phyloP scores from a whole-genome alignment of 495 filamentous ascomycete genomes.

The Tuber microsphaerosporum region DNA sequence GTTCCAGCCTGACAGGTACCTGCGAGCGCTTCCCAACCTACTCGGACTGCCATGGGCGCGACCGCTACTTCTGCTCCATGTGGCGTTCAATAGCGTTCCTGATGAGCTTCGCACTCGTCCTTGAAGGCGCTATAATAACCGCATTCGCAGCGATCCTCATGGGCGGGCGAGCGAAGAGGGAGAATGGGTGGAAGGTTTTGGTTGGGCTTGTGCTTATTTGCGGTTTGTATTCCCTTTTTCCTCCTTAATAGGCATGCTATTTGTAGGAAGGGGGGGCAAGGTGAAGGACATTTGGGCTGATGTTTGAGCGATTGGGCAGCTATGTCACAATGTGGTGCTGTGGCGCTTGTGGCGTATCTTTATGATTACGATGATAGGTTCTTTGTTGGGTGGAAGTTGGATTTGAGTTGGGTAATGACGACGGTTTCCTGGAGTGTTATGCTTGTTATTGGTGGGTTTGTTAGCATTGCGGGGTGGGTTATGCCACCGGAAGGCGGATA shows the following conservation, averaged over 20 bases:
- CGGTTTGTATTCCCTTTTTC: conserved; percentile 54
- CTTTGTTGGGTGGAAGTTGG: conserved; percentile 75
- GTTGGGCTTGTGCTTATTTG: conserved; percentile 56
- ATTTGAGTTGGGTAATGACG: conserved; percentile 68
- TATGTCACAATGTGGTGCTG: conserved; percentile 25
- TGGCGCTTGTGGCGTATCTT: conserved; percentile 59
- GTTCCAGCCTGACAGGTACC: conserved; percentile 46
- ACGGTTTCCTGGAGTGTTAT: conserved; percentile 64
- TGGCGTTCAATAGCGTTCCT: conserved; percentile 84
- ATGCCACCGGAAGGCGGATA: conserved; percentile 80
- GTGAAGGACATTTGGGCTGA: conserved; percentile 5
- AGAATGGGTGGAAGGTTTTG: conserved; percentile 70
- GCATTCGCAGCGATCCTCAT: conserved; percentile 64
- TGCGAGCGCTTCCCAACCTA: conserved; percentile 53
- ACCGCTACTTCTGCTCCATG: conserved; percentile 79
- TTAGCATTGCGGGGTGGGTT: conserved; percentile 58
- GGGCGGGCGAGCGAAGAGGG: conserved; percentile 68
- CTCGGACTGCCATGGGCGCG: conserved; percentile 61
- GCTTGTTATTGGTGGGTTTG: conserved; percentile 53
- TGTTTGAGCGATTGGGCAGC: background rate
- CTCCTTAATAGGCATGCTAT: background rate
- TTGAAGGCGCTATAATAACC: conserved; percentile 68
- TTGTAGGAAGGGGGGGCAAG: conserved; percentile 2
- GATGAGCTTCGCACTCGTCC: conserved; percentile 69
- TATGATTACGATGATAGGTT: conserved; percentile 82